Evolutionary conservation across 257 asterid species (phyloP).

Genomic region (Solanum habrochaites): DNA sequence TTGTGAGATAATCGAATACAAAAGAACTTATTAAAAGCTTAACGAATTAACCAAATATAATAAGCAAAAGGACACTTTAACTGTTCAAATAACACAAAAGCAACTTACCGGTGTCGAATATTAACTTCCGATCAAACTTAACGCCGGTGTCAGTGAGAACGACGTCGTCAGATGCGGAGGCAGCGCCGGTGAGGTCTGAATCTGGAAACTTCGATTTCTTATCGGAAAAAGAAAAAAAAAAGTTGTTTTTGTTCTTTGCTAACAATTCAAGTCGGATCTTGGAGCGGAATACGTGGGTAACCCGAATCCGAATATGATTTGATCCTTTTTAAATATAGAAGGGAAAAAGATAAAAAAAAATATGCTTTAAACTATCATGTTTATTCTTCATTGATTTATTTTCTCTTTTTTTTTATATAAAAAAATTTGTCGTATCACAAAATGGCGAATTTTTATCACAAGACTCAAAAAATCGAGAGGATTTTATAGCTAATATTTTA

Average conservation of each 20-base stretch:
- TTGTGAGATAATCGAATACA: not conserved
- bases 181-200: not conserved
- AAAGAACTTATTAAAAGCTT: not conserved
- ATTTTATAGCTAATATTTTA: no score
- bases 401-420: no score
- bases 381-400: no score
- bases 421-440: no score
- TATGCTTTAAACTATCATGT: no score
- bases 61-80: not conserved
- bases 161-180: not conserved
- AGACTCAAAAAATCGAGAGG: no score
- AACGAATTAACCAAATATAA: not conserved
- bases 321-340: not conserved
- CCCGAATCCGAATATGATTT: not conserved
- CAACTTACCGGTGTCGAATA: not conserved
- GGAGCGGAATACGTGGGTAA: not conserved
- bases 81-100: not conserved
- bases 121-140: not conserved
- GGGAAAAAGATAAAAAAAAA: no score
- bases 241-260: not conserved
- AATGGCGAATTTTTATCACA: no score
- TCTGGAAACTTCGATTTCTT: not conserved
- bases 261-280: not conserved
- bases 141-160: not conserved
- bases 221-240: not conserved